Conservation (phyloP, 1,284 basidiomycete genomes). For the Trichosporon coremiiforme region DNA sequence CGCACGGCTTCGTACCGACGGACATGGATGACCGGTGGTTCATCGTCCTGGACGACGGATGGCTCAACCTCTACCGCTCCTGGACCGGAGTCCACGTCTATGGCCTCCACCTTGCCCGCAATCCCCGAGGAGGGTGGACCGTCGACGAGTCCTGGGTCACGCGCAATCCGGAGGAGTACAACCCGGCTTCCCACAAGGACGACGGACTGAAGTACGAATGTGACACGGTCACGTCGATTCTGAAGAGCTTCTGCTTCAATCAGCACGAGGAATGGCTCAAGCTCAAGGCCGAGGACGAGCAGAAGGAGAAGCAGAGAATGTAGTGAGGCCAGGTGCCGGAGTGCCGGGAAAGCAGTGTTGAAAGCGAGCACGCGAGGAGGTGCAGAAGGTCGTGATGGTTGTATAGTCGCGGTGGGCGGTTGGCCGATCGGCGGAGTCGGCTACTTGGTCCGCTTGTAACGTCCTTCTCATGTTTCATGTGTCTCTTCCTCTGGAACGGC, state of each 20-base stretch:
- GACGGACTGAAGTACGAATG: neutral
- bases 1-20: neutral
- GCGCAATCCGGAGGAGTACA: neutral
- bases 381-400: too few relatives aligned
- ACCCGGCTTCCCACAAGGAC: too few relatives aligned
- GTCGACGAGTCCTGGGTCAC: slow-evolving; percentile 12
- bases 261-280: neutral
- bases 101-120: neutral
- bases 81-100: neutral
- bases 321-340: too few relatives aligned
- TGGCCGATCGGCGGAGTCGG: too few relatives aligned
- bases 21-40: slow-evolving; percentile 9
- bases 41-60: neutral
- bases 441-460: neutral
- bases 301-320: neutral
- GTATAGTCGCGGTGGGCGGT: too few relatives aligned
- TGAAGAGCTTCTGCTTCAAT: neutral
- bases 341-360: too few relatives aligned
- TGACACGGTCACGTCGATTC: neutral
- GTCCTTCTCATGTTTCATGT: neutral
- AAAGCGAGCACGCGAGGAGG: too few relatives aligned
- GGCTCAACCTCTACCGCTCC: slow-evolving; percentile 1
- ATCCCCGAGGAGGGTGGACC: neutral
- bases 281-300: neutral
- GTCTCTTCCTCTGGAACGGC: neutral